Evolutionary conservation across 306 rosid genomes (phyloP), one percentile per base, ranked within the genome.

Genomic region (Medicago arabica): DNA sequence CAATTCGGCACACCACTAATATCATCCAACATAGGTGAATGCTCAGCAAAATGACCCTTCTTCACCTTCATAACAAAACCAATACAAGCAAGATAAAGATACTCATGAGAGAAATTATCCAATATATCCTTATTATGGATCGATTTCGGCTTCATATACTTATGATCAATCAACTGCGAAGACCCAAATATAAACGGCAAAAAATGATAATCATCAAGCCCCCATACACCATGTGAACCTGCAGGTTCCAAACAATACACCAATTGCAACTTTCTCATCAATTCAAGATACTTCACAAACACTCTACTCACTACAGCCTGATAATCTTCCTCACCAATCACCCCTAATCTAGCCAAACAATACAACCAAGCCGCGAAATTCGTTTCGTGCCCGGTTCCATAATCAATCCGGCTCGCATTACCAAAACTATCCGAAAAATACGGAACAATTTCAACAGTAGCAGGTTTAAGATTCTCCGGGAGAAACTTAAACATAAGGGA

Each of bases 171-270:
- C 93, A 96, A 80, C 83, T 96, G 99, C 0, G 99, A 96, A 2
- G 98, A 78, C 12, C 99, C 99, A 18, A 96, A 96, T 64, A 95
- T 84, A 61, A 90, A 95, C 0, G 97, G 99, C 40, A 95, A 55
- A 68, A 95, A 92, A 60, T 92, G 97, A 38, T 92, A 92, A 77
- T 95, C 99, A 50, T 95, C 99, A 3, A 95, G 97, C 4, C 99
- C 99, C 99, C 99, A 95, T 16, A 95, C 99, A 7, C 99, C 99
- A 65, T 95, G 99, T 0, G 99, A 95, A 40, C 99, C 99, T 1
- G 99, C 99, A 13, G 99, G 99, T 66, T 96, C 99, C 77, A 96
- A 73, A 72, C 78, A 83, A 72, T 96, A 96, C 74, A 84, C 87
- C 77, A 82, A 62, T 80, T 96, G 99, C 85, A 96, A 79, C 72